These are phyloP conservation scores for Penicillium sp. DNA, from an alignment of 2,329 filamentous ascomycete species.

Conservation along the genomic window DNA sequence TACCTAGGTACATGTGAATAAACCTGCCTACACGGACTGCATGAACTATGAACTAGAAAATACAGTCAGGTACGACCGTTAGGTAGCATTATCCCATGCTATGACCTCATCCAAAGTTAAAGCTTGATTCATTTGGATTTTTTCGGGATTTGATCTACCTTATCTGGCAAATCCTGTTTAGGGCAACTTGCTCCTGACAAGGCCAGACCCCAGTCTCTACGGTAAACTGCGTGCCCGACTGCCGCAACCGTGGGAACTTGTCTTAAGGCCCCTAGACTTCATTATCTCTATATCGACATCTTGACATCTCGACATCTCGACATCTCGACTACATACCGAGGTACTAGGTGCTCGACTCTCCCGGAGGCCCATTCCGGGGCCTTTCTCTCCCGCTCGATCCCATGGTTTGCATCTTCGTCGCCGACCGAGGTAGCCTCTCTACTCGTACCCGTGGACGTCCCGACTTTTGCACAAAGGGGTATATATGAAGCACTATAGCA, in stretches of 20 bases:
- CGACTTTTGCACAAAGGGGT: neutral
- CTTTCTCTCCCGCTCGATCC: neutral
- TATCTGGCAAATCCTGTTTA: slow-evolving; percentile 2
- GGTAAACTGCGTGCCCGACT: neutral
- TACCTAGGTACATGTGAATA: neutral
- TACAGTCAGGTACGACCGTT: neutral
- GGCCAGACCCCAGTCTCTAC: neutral
- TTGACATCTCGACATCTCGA: too few relatives aligned
- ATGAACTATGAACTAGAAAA: neutral
- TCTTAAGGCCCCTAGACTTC: neutral
- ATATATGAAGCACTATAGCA: slow-evolving; percentile 3
- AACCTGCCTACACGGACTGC: neutral
- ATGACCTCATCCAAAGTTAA: slow-evolving; percentile 1
- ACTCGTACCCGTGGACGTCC: neutral
- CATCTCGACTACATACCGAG: too few relatives aligned
- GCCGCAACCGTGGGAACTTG: neutral
- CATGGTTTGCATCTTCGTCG: neutral
- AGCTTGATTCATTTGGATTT: neutral
- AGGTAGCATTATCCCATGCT: neutral
- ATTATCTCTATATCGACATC: too few relatives aligned
- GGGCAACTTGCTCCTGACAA: neutral
- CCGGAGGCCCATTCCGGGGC: slow-evolving; percentile 4
- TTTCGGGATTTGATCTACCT: neutral
- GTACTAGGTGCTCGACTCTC: too few relatives aligned
- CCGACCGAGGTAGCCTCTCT: neutral